phyloP scores from a whole-genome alignment of 257 asterid genomes.

The Knoxia roxburghii region DNA sequence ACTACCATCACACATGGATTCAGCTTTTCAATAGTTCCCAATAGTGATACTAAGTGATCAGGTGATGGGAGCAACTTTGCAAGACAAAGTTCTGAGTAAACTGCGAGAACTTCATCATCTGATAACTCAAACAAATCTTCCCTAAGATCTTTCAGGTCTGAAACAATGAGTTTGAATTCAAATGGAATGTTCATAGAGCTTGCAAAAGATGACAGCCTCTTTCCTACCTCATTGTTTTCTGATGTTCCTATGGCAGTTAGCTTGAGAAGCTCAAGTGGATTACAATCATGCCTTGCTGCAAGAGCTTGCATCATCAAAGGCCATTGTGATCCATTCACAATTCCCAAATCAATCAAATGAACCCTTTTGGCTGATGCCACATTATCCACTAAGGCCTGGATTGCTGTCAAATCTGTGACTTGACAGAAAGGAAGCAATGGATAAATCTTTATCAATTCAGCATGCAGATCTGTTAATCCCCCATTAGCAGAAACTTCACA shows the following conservation, averaged over 20 bases:
- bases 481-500: constrained; percentile 16
- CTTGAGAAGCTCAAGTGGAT: constrained; percentile 40
- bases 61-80: constrained; percentile 31
- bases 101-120: constrained; percentile 28
- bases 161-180: constrained; percentile 33
- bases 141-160: constrained; percentile 34
- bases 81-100: constrained; percentile 28
- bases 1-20: constrained; percentile 35
- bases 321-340: constrained; percentile 34
- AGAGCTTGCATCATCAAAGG: constrained; percentile 53
- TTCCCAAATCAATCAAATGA: constrained; percentile 37
- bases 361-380: constrained; percentile 30
- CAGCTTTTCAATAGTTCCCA: constrained; percentile 26
- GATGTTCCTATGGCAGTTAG: constrained; percentile 42
- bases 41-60: constrained; percentile 20
- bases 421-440: constrained; percentile 25
- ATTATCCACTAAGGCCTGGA: constrained; percentile 36
- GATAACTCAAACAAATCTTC: constrained; percentile 28
- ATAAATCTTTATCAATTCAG: neutral
- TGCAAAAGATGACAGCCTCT: constrained; percentile 37
- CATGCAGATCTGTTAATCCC: constrained; percentile 4
- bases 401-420: constrained; percentile 29
- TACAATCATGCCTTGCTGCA: constrained; percentile 21
- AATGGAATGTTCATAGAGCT: constrained; percentile 26
- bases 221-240: constrained; percentile 26